Evolutionary conservation across 768 basidiomycete genomes (phyloP).

Genomic region (Russula brevipes): DNA sequence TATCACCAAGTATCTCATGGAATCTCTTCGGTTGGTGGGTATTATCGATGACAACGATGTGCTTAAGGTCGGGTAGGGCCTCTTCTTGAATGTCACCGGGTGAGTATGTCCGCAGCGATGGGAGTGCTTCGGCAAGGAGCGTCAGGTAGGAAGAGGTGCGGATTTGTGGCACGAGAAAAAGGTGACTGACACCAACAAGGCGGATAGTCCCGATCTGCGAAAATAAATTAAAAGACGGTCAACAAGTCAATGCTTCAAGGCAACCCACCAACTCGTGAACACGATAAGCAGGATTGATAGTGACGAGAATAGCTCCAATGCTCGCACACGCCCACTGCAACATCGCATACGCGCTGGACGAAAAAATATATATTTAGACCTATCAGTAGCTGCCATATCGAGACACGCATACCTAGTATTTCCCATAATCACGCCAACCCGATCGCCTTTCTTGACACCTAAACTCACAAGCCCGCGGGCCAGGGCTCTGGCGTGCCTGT

Average conservation of each 20-base stretch:
- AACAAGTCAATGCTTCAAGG: background rate
- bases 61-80: constrained; percentile 55
- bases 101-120: constrained; percentile 44
- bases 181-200: constrained; percentile 59
- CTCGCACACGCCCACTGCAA: constrained; percentile 85
- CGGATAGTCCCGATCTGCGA: constrained; percentile 54
- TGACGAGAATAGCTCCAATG: constrained; percentile 77
- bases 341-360: constrained; percentile 63
- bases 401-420: constrained; percentile 62
- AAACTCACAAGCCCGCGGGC: constrained; percentile 63
- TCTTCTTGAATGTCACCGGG: constrained; percentile 56
- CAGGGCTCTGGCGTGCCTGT: constrained; percentile 57
- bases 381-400: background rate
- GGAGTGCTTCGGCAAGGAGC: constrained; percentile 53
- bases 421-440: constrained; percentile 79
- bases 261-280: constrained; percentile 58
- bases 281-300: constrained; percentile 78
- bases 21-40: constrained; percentile 38
- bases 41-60: constrained; percentile 66
- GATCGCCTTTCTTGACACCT: constrained; percentile 70
- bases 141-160: constrained; percentile 60
- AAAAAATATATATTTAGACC: background rate
- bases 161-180: constrained; percentile 67
- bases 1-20: constrained; percentile 36
- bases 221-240: background rate